Percentiles rank a stretch among this genome's conserved stretches.
phyloP scores from a whole-genome alignment of 129 eudicot genomes.

The Erigeron canadensis region DNA sequence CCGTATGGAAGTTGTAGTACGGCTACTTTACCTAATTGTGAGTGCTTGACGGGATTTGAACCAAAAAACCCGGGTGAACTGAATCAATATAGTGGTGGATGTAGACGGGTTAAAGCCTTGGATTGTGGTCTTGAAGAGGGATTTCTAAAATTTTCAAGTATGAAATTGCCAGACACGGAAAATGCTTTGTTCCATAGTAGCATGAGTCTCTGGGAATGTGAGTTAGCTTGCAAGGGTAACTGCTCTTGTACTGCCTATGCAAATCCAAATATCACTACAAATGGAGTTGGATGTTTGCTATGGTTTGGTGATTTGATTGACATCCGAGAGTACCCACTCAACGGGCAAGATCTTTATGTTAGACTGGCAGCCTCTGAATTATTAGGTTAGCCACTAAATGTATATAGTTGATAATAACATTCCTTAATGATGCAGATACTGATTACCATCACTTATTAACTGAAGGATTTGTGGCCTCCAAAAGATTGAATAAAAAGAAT shows the following conservation, averaged over 20 bases:
- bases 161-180: conserved; percentile 38
- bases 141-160: conserved; percentile 20
- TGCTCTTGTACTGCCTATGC: conserved; percentile 29
- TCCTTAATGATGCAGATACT: neutral
- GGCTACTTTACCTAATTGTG: conserved; percentile 19
- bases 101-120: conserved; percentile 22
- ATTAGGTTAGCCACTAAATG: neutral
- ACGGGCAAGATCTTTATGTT: conserved; percentile 34
- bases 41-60: conserved; percentile 34
- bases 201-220: conserved; percentile 41
- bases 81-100: conserved; percentile 34
- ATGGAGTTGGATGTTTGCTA: conserved; percentile 38
- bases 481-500: neutral
- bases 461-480: conserved; percentile 5
- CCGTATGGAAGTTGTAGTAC: conserved; percentile 32
- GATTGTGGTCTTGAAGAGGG: conserved; percentile 29
- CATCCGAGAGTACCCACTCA: conserved; percentile 10
- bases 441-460: neutral
- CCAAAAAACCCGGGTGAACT: conserved; percentile 17
- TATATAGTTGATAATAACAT: neutral
- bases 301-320: conserved; percentile 44
- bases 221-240: conserved; percentile 27
- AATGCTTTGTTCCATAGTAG: conserved; percentile 22
- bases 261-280: conserved; percentile 24
- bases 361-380: conserved; percentile 34